Evolutionary conservation across 306 rosid genomes (phyloP), one percentile per base, ranked within the genome.

Genomic region (Ceratonia siliqua): DNA sequence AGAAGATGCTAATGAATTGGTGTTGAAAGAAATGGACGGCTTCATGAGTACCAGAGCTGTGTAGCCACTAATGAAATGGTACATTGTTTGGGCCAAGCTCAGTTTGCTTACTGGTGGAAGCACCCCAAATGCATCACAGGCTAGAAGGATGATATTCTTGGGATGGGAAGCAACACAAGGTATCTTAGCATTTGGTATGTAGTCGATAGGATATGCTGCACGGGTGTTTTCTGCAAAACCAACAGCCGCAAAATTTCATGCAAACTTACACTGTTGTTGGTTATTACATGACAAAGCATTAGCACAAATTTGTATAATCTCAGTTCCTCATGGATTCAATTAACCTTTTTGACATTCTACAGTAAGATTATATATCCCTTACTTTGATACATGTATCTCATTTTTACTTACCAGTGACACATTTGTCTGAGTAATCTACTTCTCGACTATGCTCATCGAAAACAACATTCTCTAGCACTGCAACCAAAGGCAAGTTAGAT

Each of bases 21-120:
- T 10, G 42, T 45, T 17, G 41, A 41, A 18, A 46, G 66, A 48
- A 73, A 69, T 46, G 71, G 24, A 9, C 55, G 41, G 55, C 52
- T 10, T 64, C 18, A 17, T 15, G 63, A 24, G 46, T 91, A 91
- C 97, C 93, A 91, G 78, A 32, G 97, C 90, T 17, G 97, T 91
- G 85, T 89, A 91, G 75, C 96, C 93, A 62, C 95, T 91, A 83
- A 91, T 91, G 72, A 91, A 91, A 78, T 91, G 97, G 85, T 89
- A 91, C 97, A 91, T 91, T 8, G 97, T 86, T 79, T 91, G 96
- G 27, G 96, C 96, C 79, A 91, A 76, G 88, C 82, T 91, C 77
- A 91, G 72, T 83, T 86, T 91, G 97, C 95, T 91, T 77, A 89
- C 91, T 18, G 95, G 95, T 53, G 92, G 91, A 65, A 91, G 97